These are phyloP conservation scores for Leccinum subgranulosum DNA, from an alignment of 768 basidiomycete species.

Conservation along the genomic window DNA sequence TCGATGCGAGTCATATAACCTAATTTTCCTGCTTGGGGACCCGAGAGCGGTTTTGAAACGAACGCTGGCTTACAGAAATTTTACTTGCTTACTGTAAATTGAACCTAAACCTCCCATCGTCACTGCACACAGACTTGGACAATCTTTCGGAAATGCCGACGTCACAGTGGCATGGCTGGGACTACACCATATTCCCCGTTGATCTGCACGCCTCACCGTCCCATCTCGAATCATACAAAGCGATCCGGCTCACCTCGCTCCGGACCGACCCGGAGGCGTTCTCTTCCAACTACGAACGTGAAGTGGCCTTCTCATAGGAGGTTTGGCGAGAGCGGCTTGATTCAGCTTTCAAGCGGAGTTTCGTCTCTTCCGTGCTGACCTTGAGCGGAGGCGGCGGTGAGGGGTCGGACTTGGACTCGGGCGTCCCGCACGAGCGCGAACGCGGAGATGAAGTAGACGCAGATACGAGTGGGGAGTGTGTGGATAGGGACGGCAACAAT, in stretches of 20 bases:
- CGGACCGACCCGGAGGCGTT: constrained; percentile 22
- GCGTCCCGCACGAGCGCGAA: not conserved
- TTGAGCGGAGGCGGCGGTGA: not conserved
- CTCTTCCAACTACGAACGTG: constrained; percentile 20
- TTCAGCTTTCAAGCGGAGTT: constrained; percentile 8
- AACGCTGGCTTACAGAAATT: not conserved
- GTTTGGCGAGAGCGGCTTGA: constrained; percentile 22
- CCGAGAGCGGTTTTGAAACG: not conserved
- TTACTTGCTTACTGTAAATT: not conserved
- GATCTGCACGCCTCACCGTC: constrained; percentile 9
- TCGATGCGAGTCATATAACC: not conserved
- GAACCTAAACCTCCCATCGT: not conserved
- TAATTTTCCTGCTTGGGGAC: not conserved
- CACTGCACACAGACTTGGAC: not conserved
- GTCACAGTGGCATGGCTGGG: not conserved
- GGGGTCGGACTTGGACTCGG: not conserved
- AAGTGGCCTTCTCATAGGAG: constrained; percentile 19
- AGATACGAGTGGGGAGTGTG: not conserved
- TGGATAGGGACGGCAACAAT: constrained; percentile 23
- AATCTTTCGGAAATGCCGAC: not conserved
- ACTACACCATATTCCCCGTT: constrained; percentile 17
- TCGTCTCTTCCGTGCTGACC: constrained; percentile 8
- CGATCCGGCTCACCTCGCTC: constrained; percentile 22
- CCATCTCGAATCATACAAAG: constrained; percentile 25
- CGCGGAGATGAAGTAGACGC: not conserved